Conservation (phyloP, 2,329 filamentous ascomycete species). For the Cadophora malorum region DNA sequence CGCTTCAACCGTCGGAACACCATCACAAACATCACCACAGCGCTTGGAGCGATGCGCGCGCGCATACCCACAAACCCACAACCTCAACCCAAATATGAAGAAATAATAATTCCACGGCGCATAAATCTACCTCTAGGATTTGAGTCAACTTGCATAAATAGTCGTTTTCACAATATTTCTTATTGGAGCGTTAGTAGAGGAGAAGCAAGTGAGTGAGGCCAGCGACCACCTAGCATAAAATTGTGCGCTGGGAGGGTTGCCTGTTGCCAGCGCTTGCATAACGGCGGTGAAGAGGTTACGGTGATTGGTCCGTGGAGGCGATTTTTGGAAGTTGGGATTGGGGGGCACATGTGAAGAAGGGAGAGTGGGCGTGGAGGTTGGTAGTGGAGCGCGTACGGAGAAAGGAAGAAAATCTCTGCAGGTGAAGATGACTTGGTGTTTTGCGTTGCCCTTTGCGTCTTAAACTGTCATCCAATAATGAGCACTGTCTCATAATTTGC, state of each 20-base stretch:
- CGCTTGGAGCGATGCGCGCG: slow-evolving; percentile 6
- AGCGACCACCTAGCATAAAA: slow-evolving; percentile 2
- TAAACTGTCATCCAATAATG: background rate
- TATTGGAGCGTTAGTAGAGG: background rate
- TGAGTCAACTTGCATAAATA: slow-evolving; percentile 1
- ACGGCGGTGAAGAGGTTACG: slow-evolving; percentile 28
- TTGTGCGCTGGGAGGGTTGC: slow-evolving; percentile 15
- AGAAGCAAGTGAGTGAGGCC: background rate
- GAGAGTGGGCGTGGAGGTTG: background rate
- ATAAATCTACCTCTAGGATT: background rate
- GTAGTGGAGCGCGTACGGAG: slow-evolving; percentile 8
- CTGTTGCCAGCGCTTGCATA: slow-evolving; percentile 28
- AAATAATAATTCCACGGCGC: slow-evolving; percentile 2
- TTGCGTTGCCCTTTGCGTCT: background rate
- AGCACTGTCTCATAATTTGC: background rate
- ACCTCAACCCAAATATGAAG: background rate
- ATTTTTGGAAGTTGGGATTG: background rate
- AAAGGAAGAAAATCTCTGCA: background rate
- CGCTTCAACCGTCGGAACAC: slow-evolving; percentile 6
- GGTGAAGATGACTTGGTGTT: slow-evolving; percentile 5
- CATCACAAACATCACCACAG: slow-evolving; percentile 14
- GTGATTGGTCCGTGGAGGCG: background rate
- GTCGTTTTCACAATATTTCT: background rate
- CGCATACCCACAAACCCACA: too few relatives aligned
- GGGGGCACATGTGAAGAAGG: background rate